A percentile compares a stretch with the other conserved stretches of the same genome.
Conservation (phyloP, 2,329 filamentous ascomycete species). For the Colletotrichum karsti region DNA sequence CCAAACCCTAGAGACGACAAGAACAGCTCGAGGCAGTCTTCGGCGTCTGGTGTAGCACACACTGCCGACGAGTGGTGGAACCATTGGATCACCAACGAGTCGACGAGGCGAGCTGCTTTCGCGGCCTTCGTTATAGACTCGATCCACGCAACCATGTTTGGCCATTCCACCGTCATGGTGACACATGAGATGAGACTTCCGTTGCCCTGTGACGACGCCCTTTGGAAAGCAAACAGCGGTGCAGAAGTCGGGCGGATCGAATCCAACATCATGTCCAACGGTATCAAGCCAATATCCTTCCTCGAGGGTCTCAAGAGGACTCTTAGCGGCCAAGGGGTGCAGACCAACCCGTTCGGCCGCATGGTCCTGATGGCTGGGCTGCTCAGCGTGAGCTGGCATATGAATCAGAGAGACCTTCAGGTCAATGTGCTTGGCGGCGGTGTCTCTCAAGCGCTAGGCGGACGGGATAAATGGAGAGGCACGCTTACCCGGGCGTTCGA, state of each 20-base stretch:
- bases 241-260: slow-evolving; percentile 88
- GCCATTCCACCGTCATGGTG: slow-evolving; percentile 96
- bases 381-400: slow-evolving; percentile 94
- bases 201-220: slow-evolving; percentile 88
- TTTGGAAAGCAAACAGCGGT: slow-evolving; percentile 92
- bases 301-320: slow-evolving; percentile 91
- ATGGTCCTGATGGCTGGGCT: slow-evolving; percentile 94
- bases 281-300: slow-evolving; percentile 86
- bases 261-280: slow-evolving; percentile 79
- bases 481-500: slow-evolving; percentile 90
- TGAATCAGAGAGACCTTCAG: slow-evolving; percentile 95
- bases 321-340: slow-evolving; percentile 83
- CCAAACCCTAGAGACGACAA: slow-evolving; percentile 74
- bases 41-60: slow-evolving; percentile 67
- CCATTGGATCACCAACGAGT: slow-evolving; percentile 94
- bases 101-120: slow-evolving; percentile 88
- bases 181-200: slow-evolving; percentile 94
- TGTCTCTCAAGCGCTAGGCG: slow-evolving; percentile 81
- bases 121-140: slow-evolving; percentile 95
- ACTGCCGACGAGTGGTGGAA: slow-evolving; percentile 93
- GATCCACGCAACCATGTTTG: slow-evolving; percentile 97
- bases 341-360: slow-evolving; percentile 92
- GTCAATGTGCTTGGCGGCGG: slow-evolving; percentile 81
- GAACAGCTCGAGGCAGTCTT: slow-evolving; percentile 67
- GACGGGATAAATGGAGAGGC: slow-evolving; percentile 89